Base-by-base conservation (phyloP, 208 protist species). In the Wallacemonas rigidus region DNA sequence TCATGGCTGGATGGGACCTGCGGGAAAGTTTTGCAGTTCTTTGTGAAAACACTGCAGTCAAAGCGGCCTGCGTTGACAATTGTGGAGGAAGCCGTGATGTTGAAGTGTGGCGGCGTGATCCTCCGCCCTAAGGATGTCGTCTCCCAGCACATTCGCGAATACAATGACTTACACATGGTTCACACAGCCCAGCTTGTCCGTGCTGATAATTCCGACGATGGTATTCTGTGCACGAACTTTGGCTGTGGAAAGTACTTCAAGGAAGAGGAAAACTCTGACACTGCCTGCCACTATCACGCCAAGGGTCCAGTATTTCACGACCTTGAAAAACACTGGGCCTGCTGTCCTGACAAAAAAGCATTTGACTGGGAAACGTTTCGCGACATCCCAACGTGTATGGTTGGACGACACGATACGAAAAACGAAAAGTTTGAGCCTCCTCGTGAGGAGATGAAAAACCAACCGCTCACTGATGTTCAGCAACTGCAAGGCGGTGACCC, bases 341-440 rank as follows among this genome's bases (percentile, higher is more conserved):
- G 92, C 78, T 96, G 89, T 55, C 74, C 77, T 3, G 67, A 72
- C 17, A 82, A 85, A 47, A 91, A 91, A 44, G 89, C 86, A 2
- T 85, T 83, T 57, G 92, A 96, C 63, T 96, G 87, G 89, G 92
- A 96, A 44, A 78, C 83, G 1, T 96, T 96, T 56, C 79, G 92
- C 56, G 55, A 68, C 1, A 90, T 96, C 56, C 88, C 87, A 1
- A 74, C 88, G 3, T 96, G 89, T 64, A 51, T 73, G 40, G 76
- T 79, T 3, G 77, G 89, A 0, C 75, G 73, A 2, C 89, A 95
- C 70, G 79, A 78, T 43, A 89, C 82, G 3, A 70, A 61, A 14
- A 88, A 89, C 53, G 84, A 83, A 71, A 75, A 72, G 2, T 83
- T 90, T 36, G 70, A 70, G 1, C 89, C 91, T 55, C 67, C 69